Base-by-base conservation (phyloP, 805 yeast species). In the Scheffersomyces amazonensis region DNA sequence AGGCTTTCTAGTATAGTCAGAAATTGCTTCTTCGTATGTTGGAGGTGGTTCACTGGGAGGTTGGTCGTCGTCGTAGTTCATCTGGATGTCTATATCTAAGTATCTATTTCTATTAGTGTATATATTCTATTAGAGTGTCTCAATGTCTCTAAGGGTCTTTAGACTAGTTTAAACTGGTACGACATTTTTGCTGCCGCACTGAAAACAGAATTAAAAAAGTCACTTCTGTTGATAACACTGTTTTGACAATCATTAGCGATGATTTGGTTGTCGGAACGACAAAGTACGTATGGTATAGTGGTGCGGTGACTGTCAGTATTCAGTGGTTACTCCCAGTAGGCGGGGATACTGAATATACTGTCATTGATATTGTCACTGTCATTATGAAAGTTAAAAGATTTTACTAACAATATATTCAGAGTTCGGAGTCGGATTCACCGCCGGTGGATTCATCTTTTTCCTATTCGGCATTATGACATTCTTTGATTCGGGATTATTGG, bases 371-470 rank as follows among this genome's bases (percentile, higher is more conserved):
- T n/a, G n/a, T n/a, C n/a, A n/a, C n/a, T n/a, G n/a, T n/a, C n/a
- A n/a, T n/a, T n/a, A n/a, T n/a, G n/a, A n/a, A n/a, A n/a, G n/a
- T n/a, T n/a, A n/a, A n/a, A n/a, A n/a, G n/a, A n/a, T 16, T 18
- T 13, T 18, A 16, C 19, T 20, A 17, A 29, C 40, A 18, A 18
- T 18, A 9, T n/a, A 13, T 13, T 12, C 43, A 87, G 96, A 89
- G 63, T 81, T 83, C 53, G 98, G 98, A 25, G 96, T 87, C 15
- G 96, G 87, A 2, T 83, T 89, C 71, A 87, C 96, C 3, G 89
- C 95, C 13, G 85, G 83, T 23, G 96, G 95, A 7, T 76, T 83
- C 34, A 54, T 85, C 18, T 82, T 88, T 56, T 85, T 93, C 60
- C 53, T 87, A 4, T 67, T 91, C 16, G 99, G 99, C 5, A 74